Base-by-base conservation (phyloP, 805 yeast genomes). In the Candida krabiensis region DNA sequence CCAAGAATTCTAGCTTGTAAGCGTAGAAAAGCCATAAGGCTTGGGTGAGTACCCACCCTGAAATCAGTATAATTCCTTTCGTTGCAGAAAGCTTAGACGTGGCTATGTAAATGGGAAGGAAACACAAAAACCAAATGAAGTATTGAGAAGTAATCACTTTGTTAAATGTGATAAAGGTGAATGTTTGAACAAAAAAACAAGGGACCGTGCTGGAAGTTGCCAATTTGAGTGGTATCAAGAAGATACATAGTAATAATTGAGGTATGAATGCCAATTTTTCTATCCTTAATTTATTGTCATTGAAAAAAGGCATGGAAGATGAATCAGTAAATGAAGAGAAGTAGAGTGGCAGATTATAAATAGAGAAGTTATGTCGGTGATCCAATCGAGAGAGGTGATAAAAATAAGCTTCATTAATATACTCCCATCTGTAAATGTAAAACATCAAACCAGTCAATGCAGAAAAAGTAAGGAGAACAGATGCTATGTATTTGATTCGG, bases 131-230 rank as follows among this genome's bases (percentile, higher is more conserved):
- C 99, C 99, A 93, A 45, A 91, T 78, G 62, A 93, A 93, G 63
- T 93, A 93, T 65, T 93, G 99, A 1, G 96, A 87, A 0, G 99
- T 93, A 53, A 88, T 81, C 16, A 85, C 93, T 61, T 85, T 85
- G 64, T 85, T 85, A 62, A 76, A 84, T 1, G 86, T 68, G 13
- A 85, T 89, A 61, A 85, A 86, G n/a, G 80, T 70, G 52, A 83
- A 75, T 0, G 95, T 85, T 58, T 86, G 93, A 9, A 89, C 66
- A 44, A 91, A 90, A 45, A 84, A 54, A 2, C 83, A 70, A 32
- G 73, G 67, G 15, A 73, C 56, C 5, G 81, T 48, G 33, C 71
- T 37, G 64, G 64, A 9, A 70, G 33, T 37, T 14, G 47, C 72
- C 34, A 73, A 64, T 16, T 53, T 57, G 16, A 71, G 52, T 5